Conservation (phyloP, 2,329 filamentous ascomycete species). For the Macroventuria anomochaeta region DNA sequence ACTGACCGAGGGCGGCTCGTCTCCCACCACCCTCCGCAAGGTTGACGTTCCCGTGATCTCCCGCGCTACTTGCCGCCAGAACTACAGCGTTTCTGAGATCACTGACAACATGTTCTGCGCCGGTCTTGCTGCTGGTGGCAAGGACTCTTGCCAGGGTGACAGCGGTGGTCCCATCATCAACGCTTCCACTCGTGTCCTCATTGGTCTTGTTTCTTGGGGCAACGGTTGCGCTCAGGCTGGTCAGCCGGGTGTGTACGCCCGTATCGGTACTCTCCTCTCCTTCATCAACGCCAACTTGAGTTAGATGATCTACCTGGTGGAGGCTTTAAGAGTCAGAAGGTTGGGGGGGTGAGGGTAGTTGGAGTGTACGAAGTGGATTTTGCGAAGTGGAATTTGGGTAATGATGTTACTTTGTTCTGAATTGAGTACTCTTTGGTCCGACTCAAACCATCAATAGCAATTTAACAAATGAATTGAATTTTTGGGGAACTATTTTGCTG, state of each 20-base stretch:
- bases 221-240: conserved; percentile 32
- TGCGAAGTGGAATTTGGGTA: no score
- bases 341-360: no score
- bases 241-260: conserved; percentile 37
- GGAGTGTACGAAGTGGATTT: no score
- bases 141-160: conserved; percentile 46
- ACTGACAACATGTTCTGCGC: conserved; percentile 40
- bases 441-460: no score
- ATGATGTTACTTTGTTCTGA: no score
- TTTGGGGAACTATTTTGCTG: no score
- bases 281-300: conserved; percentile 31
- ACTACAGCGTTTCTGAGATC: conserved; percentile 27
- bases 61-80: conserved; percentile 30
- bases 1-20: conserved; percentile 13
- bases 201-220: conserved; percentile 36
- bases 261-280: conserved; percentile 21
- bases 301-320: no score
- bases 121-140: conserved; percentile 32
- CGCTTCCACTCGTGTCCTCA: conserved; percentile 11
- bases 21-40: conserved; percentile 30
- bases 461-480: no score
- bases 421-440: no score
- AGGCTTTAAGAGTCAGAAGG: no score
- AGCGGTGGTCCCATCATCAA: conserved; percentile 37
- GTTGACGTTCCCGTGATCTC: conserved; percentile 39